Evolutionary conservation across 805 yeast genomes (phyloP), one percentile per base, ranked within the genome.

Genomic region (Maudiozyma barnettii): DNA sequence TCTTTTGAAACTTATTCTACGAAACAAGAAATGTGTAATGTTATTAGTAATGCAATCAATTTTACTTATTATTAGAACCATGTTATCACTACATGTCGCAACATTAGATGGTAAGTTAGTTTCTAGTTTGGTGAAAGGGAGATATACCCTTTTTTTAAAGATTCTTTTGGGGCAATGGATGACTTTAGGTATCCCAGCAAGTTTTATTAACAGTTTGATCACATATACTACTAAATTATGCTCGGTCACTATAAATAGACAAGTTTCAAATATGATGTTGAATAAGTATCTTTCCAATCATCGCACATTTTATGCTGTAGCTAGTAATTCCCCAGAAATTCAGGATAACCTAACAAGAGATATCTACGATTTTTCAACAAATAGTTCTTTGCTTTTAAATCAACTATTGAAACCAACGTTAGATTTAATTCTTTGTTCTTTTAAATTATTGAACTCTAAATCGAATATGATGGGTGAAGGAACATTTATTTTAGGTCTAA

Each of bases 51-150:
- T 75, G 0, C 91, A 87, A 63, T 65, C 87, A 5, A 59, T 70
- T 0, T 69, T 87, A 22, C 70, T 90, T 41, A 73, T 84, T 3
- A 53, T 75, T 4, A 74, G 95, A 53, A 91, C 96, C 0, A 63
- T 81, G 21, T 66, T 90, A 23, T 82, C 95, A 2, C 72, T 90
- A 42, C 81, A 81, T 57, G 90, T 89, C 14, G 96, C 97, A 5
- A 77, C 82, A 12, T 71, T 90, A 49, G 97, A 90, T 64, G 97
- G 97, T 53, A 71, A 73, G 58, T 69, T 90, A 46, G 96, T 90
- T 4, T 86, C 95, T 0, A 78, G 86, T 1, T 73, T 90, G 54
- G 85, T 90, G 26, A 75, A 82, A 38, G 86, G 83, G 51, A 74
- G 75, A 44, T 83, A 88, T 51, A 70, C 73, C 42, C 72, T 71